Base-by-base conservation (phyloP, 345 rosid genomes). In the Carallia pectinifolia region DNA sequence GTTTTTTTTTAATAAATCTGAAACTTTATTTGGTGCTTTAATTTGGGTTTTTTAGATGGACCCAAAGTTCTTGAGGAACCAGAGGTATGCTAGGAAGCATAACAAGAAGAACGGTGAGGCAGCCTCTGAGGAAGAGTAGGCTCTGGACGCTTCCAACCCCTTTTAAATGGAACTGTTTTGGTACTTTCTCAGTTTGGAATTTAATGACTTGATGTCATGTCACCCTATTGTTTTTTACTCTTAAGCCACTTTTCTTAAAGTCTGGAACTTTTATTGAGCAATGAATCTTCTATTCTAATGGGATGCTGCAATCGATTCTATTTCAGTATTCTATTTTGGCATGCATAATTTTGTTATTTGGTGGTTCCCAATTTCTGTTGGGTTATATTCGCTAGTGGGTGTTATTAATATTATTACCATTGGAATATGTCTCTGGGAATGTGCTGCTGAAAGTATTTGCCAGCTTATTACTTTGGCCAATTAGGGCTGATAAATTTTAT, bases 21-120 rank as follows among this genome's bases (percentile, higher is more conserved):
- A 12, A 19, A 19, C 60, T 27, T 9, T 10, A 1, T 44, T 44
- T 12, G 50, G 50, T 13, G 16, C 33, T 23, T 56, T 56, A 19
- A 27, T 56, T 56, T 27, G 60, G 34, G 60, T 27, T 13, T 70
- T 23, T 15, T 66, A 93, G 98, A 94, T 94, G 98, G 97, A 94
- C 64, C 98, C 96, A 1, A 91, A 94, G 93, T 94, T 94, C 73
- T 72, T 94, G 86, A 90, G 98, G 88, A 93, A 93, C 87, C 98
- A 90, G 94, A 91, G 97, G 92, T 93, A 93, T 39, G 96, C 98
- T 4, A 90, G 94, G 96, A 92, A 92, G 86, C 96, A 90, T 73
- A 90, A 92, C 87, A 83, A 82, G 68, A 80, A 85, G 55, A 33
- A 48, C 29, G 71, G 60, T 2, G 77, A 73, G 58, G 13, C 53